Conservation (phyloP, 768 basidiomycete species). For the Russula foetens region DNA sequence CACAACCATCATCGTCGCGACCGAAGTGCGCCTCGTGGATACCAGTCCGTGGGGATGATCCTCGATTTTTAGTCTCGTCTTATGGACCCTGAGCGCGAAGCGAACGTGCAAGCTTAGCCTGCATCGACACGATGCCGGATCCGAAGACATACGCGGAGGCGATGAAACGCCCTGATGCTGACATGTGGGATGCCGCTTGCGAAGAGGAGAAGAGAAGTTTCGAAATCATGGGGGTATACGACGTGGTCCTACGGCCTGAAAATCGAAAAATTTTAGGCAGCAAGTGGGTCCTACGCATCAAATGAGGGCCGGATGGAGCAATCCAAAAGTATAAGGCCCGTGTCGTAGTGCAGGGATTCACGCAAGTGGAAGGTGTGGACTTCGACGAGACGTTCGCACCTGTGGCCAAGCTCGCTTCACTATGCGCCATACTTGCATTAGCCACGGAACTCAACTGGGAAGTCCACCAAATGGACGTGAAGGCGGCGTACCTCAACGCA, state of each 20-base stretch:
- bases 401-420: conserved; percentile 14
- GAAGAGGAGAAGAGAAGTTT: not conserved
- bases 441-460: not conserved
- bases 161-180: not conserved
- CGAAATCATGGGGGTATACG: conserved; percentile 16
- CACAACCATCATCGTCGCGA: not conserved
- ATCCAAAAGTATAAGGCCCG: conserved; percentile 29
- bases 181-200: not conserved
- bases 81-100: not conserved
- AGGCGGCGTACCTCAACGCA: not conserved
- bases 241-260: conserved; percentile 18
- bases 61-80: not conserved
- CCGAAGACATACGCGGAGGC: not conserved
- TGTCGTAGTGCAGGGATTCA: conserved; percentile 32
- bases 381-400: conserved; percentile 17
- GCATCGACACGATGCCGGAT: not conserved
- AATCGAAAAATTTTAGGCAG: conserved; percentile 25
- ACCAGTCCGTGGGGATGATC: not conserved
- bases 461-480: not conserved
- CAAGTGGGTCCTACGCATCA: conserved; percentile 30
- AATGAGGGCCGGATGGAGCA: conserved; percentile 26
- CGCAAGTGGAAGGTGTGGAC: conserved; percentile 30
- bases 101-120: not conserved
- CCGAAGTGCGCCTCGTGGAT: not conserved
- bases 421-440: not conserved